phyloP scores from a whole-genome alignment of 2,329 filamentous ascomycete species.

The Microascus cirrosus region DNA sequence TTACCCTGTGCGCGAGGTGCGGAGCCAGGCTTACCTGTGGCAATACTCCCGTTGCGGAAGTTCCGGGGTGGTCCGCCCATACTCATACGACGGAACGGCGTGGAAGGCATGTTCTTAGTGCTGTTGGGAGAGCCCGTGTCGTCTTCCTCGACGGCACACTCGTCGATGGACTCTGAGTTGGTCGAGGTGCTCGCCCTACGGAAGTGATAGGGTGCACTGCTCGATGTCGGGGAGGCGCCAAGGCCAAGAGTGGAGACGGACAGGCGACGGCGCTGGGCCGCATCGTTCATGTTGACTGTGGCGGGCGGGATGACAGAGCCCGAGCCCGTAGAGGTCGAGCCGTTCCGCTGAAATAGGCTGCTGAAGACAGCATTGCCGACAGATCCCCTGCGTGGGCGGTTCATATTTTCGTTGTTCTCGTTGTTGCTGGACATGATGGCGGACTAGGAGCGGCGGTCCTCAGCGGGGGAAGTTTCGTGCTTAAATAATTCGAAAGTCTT shows the following conservation, averaged over 20 bases:
- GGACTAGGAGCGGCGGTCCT: neutral
- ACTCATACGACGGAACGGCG: conserved; percentile 80
- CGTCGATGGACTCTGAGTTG: conserved; percentile 52
- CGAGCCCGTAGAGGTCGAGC: conserved; percentile 34
- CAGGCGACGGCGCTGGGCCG: conserved; percentile 52
- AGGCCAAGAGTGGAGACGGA: conserved; percentile 66
- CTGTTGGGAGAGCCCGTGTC: conserved; percentile 34
- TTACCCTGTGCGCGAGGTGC: conserved; percentile 23
- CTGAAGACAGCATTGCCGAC: conserved; percentile 45
- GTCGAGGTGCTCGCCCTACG: conserved; percentile 62
- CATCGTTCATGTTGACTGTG: conserved; percentile 32
- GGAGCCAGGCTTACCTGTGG: conserved; percentile 45
- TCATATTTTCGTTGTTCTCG: conserved; percentile 11
- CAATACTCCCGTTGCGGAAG: conserved; percentile 43
- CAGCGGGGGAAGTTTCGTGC: neutral
- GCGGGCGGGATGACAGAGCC: conserved; percentile 29
- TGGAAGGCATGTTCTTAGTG: conserved; percentile 49
- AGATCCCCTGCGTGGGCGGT: conserved; percentile 39
- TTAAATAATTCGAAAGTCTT: neutral
- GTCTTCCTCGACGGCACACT: conserved; percentile 63
- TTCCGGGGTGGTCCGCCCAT: conserved; percentile 66
- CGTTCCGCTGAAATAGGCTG: conserved; percentile 47
- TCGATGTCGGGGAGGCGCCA: conserved; percentile 53
- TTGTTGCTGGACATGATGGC: conserved; percentile 3
- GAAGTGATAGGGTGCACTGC: conserved; percentile 35